Evolutionary conservation across 2,329 filamentous ascomycete species (phyloP).

Genomic region (Amylocarpus encephaloides): DNA sequence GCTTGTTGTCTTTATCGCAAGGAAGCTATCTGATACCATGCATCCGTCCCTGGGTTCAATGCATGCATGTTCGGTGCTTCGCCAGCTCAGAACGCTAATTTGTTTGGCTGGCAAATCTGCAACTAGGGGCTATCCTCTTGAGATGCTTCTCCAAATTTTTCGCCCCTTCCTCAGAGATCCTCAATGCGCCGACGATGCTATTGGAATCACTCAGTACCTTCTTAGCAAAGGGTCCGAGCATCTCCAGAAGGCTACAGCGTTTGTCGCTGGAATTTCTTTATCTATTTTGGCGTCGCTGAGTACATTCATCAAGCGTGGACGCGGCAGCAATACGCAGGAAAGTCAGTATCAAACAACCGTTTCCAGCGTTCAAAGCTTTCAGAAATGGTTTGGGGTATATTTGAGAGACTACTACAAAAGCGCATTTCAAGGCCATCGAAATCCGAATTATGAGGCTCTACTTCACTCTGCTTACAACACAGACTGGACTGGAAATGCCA

Average conservation of each 20-base stretch:
- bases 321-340: slow-evolving; percentile 78
- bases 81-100: slow-evolving; percentile 77
- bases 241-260: slow-evolving; percentile 61
- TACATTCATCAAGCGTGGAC: slow-evolving; percentile 66
- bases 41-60: slow-evolving; percentile 79
- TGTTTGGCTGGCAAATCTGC: slow-evolving; percentile 68
- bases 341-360: slow-evolving; percentile 73
- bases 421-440: slow-evolving; percentile 33
- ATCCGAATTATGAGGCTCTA: slow-evolving; percentile 58
- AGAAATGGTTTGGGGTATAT: slow-evolving; percentile 69
- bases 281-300: slow-evolving; percentile 74
- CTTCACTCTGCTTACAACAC: slow-evolving; percentile 63
- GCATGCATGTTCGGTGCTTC: slow-evolving; percentile 78
- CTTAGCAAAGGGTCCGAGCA: slow-evolving; percentile 61
- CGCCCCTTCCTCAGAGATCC: slow-evolving; percentile 72
- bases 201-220: slow-evolving; percentile 82
- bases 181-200: slow-evolving; percentile 83
- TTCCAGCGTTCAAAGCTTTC: slow-evolving; percentile 68
- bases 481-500: slow-evolving; percentile 61
- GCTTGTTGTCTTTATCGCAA: slow-evolving; percentile 65
- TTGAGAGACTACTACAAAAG: slow-evolving; percentile 55
- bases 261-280: slow-evolving; percentile 73
- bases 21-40: slow-evolving; percentile 73
- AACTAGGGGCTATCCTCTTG: slow-evolving; percentile 73
- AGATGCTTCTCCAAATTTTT: slow-evolving; percentile 82